Conservation (phyloP, 495 filamentous ascomycete genomes). For the Cladorrhinum samala region DNA sequence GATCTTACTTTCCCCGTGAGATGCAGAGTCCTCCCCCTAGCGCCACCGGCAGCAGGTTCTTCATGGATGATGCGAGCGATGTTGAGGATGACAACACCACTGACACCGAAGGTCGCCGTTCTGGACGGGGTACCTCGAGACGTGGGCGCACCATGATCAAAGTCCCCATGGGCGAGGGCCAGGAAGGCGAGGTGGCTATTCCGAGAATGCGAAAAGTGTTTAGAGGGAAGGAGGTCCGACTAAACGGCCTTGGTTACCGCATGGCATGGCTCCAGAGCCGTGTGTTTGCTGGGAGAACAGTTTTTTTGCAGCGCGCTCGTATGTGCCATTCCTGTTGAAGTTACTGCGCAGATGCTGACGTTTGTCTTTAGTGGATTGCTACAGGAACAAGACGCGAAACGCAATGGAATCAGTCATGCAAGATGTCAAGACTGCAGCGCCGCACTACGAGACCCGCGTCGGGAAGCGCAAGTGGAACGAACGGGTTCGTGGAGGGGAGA, state of each 20-base stretch:
- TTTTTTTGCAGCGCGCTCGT: constrained; percentile 92
- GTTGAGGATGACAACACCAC: constrained; percentile 51
- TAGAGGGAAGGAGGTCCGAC: constrained; percentile 68
- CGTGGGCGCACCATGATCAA: constrained; percentile 33
- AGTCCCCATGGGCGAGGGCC: constrained; percentile 62
- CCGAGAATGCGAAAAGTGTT: constrained; percentile 61
- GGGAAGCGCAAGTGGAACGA: constrained; percentile 83
- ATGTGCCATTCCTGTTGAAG: too few relatives aligned
- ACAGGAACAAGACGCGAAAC: constrained; percentile 84
- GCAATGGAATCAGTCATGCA: constrained; percentile 70
- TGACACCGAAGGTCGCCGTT: constrained; percentile 43
- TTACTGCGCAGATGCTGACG: neutral
- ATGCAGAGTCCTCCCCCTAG: constrained; percentile 73
- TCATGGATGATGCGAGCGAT: constrained; percentile 50
- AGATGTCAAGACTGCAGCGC: constrained; percentile 61
- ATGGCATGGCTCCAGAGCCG: constrained; percentile 94
- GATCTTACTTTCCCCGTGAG: constrained; percentile 80
- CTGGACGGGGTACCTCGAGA: constrained; percentile 21
- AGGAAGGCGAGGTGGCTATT: constrained; percentile 61
- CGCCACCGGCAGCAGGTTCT: constrained; percentile 58
- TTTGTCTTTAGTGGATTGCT: constrained; percentile 69
- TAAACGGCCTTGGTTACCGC: constrained; percentile 90
- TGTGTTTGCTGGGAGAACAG: constrained; percentile 71
- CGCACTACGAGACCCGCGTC: constrained; percentile 82
- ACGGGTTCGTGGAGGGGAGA: constrained; percentile 40